phyloP scores from a whole-genome alignment of 148 eudicot genomes.

The Chenopodium formosanum region DNA sequence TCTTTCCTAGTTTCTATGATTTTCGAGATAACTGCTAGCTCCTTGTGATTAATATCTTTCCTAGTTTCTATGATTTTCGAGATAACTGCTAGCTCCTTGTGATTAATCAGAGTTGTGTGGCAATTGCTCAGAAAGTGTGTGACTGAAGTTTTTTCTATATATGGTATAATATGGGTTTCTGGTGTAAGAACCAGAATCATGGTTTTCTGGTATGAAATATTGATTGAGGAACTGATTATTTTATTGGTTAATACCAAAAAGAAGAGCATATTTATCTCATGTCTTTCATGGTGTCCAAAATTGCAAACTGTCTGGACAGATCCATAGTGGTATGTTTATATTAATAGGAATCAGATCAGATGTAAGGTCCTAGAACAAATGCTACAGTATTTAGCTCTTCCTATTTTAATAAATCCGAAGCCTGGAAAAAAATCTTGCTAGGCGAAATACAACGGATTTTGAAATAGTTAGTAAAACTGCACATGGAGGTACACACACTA shows the following conservation, averaged over 20 bases:
- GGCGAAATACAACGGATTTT: conserved; percentile 25
- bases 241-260: too few species aligned
- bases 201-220: background rate
- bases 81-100: background rate
- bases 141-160: background rate
- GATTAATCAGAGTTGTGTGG: background rate
- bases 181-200: background rate
- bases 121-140: background rate
- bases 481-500: conserved; percentile 35
- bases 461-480: conserved; percentile 28
- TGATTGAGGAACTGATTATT: background rate
- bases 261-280: too few species aligned
- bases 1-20: too few species aligned
- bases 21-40: background rate
- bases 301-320: background rate
- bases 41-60: too few species aligned
- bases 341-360: background rate
- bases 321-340: background rate
- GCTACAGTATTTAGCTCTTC: background rate
- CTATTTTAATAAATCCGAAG: conserved; percentile 14
- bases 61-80: too few species aligned
- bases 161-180: background rate
- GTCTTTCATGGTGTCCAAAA: background rate
- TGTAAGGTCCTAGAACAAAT: background rate
- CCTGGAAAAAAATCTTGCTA: conserved; percentile 30